Evolutionary conservation across 2,329 filamentous ascomycete species (phyloP).

Genomic region (Coleophoma cylindrospora): DNA sequence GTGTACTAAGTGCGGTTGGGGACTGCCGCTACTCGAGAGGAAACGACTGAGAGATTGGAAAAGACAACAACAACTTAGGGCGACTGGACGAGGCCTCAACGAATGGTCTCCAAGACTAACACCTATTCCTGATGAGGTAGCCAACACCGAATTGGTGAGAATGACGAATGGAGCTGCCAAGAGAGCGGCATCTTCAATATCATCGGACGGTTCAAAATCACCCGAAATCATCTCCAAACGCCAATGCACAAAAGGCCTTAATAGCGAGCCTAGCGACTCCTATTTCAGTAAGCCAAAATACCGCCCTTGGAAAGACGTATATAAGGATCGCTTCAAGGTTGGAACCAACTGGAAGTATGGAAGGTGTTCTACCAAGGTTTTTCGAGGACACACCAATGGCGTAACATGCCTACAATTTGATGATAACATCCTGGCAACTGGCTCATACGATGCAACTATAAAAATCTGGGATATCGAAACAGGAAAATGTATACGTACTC

Average conservation of each 20-base stretch:
- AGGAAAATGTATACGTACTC: conserved; percentile 77
- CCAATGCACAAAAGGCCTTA: conserved; percentile 9
- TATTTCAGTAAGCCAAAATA: conserved; percentile 39
- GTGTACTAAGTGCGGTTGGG: conserved; percentile 94
- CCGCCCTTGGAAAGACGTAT: conserved; percentile 93
- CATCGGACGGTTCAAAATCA: conserved; percentile 7
- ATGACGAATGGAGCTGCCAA: conserved; percentile 15
- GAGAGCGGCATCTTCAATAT: conserved; percentile 16
- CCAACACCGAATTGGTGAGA: conserved; percentile 3
- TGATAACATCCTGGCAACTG: conserved; percentile 86
- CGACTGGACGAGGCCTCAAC: conserved; percentile 51
- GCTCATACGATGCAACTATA: conserved; percentile 90
- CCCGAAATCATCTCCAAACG: conserved; percentile 16
- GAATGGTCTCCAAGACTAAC: conserved; percentile 46
- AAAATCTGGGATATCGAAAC: conserved; percentile 96
- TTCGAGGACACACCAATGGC: conserved; percentile 85
- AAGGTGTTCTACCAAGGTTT: conserved; percentile 75
- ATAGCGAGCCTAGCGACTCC: conserved; percentile 10
- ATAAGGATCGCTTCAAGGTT: conserved; percentile 91
- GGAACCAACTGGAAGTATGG: conserved; percentile 98
- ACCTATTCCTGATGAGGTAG: conserved; percentile 33
- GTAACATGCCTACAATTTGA: conserved; percentile 68
- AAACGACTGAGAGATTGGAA: conserved; percentile 85
- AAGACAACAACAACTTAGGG: conserved; percentile 71
- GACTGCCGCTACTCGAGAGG: conserved; percentile 80